Conservation (phyloP, 164 flowering plant species). For the Piper betle region DNA sequence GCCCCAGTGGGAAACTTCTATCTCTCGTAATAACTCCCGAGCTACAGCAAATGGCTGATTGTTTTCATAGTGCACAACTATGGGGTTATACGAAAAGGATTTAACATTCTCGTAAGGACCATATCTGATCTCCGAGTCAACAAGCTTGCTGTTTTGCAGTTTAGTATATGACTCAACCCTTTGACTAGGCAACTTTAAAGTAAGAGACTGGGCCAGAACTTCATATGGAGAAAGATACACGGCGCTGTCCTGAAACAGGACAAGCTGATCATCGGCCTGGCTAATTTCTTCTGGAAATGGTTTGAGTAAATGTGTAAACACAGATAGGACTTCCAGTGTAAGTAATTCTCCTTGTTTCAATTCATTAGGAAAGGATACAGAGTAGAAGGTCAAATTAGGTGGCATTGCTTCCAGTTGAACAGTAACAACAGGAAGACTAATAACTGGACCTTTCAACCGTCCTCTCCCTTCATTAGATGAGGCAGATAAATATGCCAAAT, state of each 20-base stretch:
- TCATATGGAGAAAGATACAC: slow-evolving; percentile 67
- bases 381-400: slow-evolving; percentile 44
- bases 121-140: slow-evolving; percentile 78
- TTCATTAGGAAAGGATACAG: slow-evolving; percentile 53
- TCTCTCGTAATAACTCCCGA: slow-evolving; percentile 64
- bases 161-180: slow-evolving; percentile 82
- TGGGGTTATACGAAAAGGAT: slow-evolving; percentile 54
- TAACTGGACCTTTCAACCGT: slow-evolving; percentile 33
- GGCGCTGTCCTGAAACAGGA: slow-evolving; percentile 71
- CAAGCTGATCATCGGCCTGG: slow-evolving; percentile 74
- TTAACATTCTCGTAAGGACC: slow-evolving; percentile 74
- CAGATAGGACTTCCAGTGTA: slow-evolving; percentile 53
- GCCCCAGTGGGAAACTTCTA: slow-evolving; percentile 98
- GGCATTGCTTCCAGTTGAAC: slow-evolving; percentile 50
- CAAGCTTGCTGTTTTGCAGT: slow-evolving; percentile 50
- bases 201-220: slow-evolving; percentile 56
- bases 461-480: slow-evolving; percentile 51
- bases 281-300: slow-evolving; percentile 90
- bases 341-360: slow-evolving; percentile 47
- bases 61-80: slow-evolving; percentile 64
- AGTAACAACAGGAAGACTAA: slow-evolving; percentile 28
- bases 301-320: slow-evolving; percentile 45
- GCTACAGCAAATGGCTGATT: slow-evolving; percentile 78
- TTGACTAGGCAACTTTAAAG: slow-evolving; percentile 48
- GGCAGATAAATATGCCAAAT: slow-evolving; percentile 48